Percentiles rank a stretch among this genome's conserved stretches.
Evolutionary conservation across 2,329 filamentous ascomycete species (phyloP).

Genomic region (Ilyonectria sp.): DNA sequence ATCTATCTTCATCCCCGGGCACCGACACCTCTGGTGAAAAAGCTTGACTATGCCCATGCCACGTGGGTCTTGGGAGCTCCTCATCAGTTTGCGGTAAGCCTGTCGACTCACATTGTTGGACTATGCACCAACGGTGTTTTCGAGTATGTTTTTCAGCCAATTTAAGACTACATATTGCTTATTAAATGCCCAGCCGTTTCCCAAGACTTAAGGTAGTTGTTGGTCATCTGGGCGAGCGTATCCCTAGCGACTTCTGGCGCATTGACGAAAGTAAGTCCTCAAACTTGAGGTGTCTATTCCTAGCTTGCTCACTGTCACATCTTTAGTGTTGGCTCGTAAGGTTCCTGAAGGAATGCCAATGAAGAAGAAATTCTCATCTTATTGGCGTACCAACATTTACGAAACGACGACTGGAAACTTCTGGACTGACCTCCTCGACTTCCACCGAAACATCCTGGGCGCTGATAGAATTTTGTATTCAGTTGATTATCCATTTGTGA

Average conservation of each 20-base stretch:
- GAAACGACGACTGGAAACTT: not conserved
- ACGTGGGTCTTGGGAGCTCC: not conserved
- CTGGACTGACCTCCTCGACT: not conserved
- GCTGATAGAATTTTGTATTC: not conserved
- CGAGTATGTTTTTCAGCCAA: not conserved
- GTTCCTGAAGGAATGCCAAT: not conserved
- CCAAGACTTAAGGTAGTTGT: not conserved
- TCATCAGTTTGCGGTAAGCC: not conserved
- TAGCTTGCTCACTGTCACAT: not conserved
- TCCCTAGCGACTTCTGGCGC: not conserved
- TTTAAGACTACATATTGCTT: not conserved
- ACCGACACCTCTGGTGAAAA: not conserved
- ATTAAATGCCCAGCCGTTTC: not conserved
- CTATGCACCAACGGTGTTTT: not conserved
- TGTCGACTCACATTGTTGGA: not conserved
- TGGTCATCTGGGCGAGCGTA: not conserved
- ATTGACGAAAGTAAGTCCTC: not conserved
- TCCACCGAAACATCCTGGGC: not conserved
- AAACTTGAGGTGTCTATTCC: not conserved
- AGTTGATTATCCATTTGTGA: not conserved
- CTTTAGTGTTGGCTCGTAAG: not conserved
- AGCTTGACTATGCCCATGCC: not conserved
- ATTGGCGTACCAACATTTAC: not conserved
- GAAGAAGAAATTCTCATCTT: not conserved
- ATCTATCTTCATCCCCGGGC: not conserved